Evolutionary conservation across 768 basidiomycete species (phyloP), one percentile per base, ranked within the genome.

Genomic region (Amanita rimosa): DNA sequence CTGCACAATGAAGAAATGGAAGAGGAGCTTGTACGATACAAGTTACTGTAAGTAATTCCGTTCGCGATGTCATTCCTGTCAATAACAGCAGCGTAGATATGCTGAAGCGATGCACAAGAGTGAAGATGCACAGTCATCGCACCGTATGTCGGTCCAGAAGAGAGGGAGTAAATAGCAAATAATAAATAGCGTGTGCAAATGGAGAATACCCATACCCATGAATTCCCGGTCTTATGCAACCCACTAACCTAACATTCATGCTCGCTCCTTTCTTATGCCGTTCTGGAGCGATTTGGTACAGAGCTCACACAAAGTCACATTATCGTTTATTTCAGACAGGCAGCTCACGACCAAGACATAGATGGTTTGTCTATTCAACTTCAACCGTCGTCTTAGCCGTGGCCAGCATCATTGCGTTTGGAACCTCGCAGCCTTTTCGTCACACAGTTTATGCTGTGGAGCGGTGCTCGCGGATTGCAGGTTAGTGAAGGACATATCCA

Each of bases 1-100:
- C 67, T 98, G 35, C 81, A 83, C 52, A 88, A 89, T 55, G 95
- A 99, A 61, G 93, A 97, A 61, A 73, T 95, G 52, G 96, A 98
- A 63, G 76, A 81, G 50, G 91, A 98, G 62, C 77, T 99, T 14
- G 94, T 99, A 34, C 81, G 86, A 36, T 97, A 96, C 67, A 96
- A 96, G 67, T 69, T 96, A 39, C 62, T 95, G 88, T 93, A 58
- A 62, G 85, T 70, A 9, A 26, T 49, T 6, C 4, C 17, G 44
- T 59, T 36, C 48, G 31, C 35, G 21, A 27, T 11, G 8, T n/a
- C 19, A n/a, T 46, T 34, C 21, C 46, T 45, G 36, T 42, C 45
- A 17, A 43, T 34, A 48, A 40, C 17, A 8, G 9, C 19, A 13
- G 16, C 11, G 17, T 40, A 76, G 74, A 44, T 78, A 77, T 55